phyloP scores from a whole-genome alignment of 2,329 filamentous ascomycete genomes.

The Ceratocystis lukuohia region DNA sequence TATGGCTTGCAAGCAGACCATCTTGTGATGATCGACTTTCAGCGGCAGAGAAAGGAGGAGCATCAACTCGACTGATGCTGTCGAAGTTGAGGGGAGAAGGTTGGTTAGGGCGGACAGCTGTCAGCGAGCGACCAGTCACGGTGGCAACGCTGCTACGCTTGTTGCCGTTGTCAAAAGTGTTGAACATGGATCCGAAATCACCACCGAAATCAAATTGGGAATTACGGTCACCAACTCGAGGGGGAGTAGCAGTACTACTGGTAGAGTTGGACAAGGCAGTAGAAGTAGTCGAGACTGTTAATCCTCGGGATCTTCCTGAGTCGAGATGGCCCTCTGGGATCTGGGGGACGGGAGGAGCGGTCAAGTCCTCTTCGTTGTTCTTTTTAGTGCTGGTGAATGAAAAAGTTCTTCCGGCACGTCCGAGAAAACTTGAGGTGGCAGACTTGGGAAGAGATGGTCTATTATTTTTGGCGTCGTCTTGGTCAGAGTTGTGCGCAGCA shows the following conservation, averaged over 20 bases:
- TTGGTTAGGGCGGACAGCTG: conserved; percentile 31
- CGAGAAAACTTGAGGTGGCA: conserved; percentile 38
- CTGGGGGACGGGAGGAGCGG: conserved; percentile 26
- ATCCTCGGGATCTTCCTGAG: conserved; percentile 9
- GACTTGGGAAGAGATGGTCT: conserved; percentile 35
- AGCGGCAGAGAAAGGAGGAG: conserved; percentile 34
- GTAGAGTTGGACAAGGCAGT: conserved; percentile 38
- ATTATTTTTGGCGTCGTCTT: conserved; percentile 12
- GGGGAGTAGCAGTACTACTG: conserved; percentile 39
- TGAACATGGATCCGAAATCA: conserved; percentile 45
- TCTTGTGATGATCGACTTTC: conserved; percentile 40
- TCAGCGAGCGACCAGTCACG: conserved; percentile 32
- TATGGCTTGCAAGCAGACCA: conserved; percentile 29
- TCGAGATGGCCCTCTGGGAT: conserved; percentile 18
- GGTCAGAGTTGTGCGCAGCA: conserved; percentile 27
- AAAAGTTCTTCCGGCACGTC: conserved; percentile 44
- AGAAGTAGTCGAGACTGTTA: conserved; percentile 17
- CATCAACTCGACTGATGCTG: conserved; percentile 26
- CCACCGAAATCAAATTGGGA: conserved; percentile 39
- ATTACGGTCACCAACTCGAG: conserved; percentile 31
- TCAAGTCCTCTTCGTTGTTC: conserved; percentile 16
- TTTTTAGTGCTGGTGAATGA: conserved; percentile 47
- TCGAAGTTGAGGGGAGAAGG: conserved; percentile 38
- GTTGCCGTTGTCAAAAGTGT: conserved; percentile 42
- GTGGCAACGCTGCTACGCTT: conserved; percentile 26